Evolutionary conservation across 805 yeast species (phyloP), one percentile per base, ranked within the genome.

Genomic region (Zygosaccharomyces lentus): DNA sequence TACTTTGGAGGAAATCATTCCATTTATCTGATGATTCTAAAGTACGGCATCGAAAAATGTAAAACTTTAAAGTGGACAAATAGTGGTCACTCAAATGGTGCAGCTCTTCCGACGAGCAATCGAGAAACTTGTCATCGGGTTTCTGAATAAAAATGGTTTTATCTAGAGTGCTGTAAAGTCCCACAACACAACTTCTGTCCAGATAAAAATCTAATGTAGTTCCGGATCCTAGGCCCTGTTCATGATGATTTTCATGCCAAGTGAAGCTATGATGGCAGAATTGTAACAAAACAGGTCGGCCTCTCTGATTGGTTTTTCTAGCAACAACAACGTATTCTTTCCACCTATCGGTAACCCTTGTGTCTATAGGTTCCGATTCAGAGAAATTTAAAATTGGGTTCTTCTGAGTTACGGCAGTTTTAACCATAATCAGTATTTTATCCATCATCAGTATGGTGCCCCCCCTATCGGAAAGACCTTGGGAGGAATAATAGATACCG

Each of bases 261-360:
- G 19, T 25, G 30, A 16, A 19, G 9, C 21, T 30, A n/a, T 23
- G 41, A 9, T 73, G 75, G 64, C 79, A 83, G 49, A 89, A 77
- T 56, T 88, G 89, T 1, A 88, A 49, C 3, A 71, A 61, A 0
- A 87, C 58, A 0, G 95, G 90, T 8, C 68, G 64, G 2, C 67
- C 70, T 0, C 57, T 39, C 47, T 72, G 66, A 12, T 78, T 81
- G 0, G 86, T 79, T n/a, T 77, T 74, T 48, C 91, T 69, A 1
- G 84, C 81, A 1, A 85, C 87, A 2, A 85, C 83, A 23, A 80
- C 68, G 58, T 81, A 87, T 59, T 90, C 96, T 49, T 75, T 78
- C 93, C 96, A 88, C 39, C 88, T 67, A 47, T 86, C 90, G 8
- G 72, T 50, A 1, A 85, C 73, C 43, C 83, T 66, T 0, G 86